Conservation (phyloP, 345 rosid species). For the Combretum micranthum region DNA sequence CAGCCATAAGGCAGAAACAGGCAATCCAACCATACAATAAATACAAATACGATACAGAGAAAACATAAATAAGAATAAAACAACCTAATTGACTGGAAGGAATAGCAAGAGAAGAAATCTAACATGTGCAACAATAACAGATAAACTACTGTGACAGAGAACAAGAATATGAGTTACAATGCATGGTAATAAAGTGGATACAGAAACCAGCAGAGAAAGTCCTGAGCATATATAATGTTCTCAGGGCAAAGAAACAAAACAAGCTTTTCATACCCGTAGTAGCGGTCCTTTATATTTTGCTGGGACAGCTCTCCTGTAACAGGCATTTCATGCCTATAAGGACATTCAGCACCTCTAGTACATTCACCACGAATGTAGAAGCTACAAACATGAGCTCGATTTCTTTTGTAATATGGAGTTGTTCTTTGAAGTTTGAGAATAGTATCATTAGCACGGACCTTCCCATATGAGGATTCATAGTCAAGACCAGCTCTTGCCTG, state of each 20-base stretch:
- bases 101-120: too few relatives aligned
- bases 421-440: constrained; percentile 93
- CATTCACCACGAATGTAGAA: constrained; percentile 91
- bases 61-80: too few relatives aligned
- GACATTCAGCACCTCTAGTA: constrained; percentile 94
- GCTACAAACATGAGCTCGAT: constrained; percentile 95
- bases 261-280: constrained; percentile 62
- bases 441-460: constrained; percentile 78
- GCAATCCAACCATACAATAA: too few relatives aligned
- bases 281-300: constrained; percentile 94
- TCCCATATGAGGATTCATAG: constrained; percentile 93
- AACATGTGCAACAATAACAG: too few relatives aligned
- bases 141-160: too few relatives aligned
- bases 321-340: constrained; percentile 97
- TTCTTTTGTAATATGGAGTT: constrained; percentile 83
- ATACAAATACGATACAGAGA: too few relatives aligned
- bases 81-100: too few relatives aligned
- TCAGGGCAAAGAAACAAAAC: neutral
- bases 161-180: too few relatives aligned
- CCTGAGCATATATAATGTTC: too few relatives aligned
- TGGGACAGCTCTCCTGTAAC: constrained; percentile 89
- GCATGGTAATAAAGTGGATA: too few relatives aligned
- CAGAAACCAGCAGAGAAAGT: too few relatives aligned
- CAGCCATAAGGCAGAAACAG: too few relatives aligned
- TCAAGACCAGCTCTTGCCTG: constrained; percentile 95